Base-by-base conservation (phyloP, 306 rosid species). In the Urtica urens region DNA sequence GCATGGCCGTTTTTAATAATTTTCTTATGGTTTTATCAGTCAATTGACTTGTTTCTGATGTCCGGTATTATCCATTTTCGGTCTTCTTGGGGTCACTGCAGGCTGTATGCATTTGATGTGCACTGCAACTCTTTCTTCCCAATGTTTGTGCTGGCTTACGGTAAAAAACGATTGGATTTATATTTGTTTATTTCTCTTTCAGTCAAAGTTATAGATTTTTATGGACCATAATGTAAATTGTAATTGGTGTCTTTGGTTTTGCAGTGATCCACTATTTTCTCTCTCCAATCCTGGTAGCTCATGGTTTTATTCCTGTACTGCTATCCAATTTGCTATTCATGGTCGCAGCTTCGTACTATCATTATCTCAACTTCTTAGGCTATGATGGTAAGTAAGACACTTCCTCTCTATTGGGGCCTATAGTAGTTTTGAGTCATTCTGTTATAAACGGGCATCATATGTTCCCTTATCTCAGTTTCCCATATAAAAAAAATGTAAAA, bases 71-170 rank as follows among this genome's bases (percentile, higher is more conserved):
- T 26, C 25, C 10, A 57, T 51, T 27, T 14, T 41, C 48, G 45
- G 15, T 57, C 44, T 25, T 59, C 49, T 57, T 53, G 59, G 38
- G 65, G 25, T 75, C 10, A 45, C 33, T 70, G 82, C 51, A 92
- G 99, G 99, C 74, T 92, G 66, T 92, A 92, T 3, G 83, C 99
- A 29, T 92, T 92, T 78, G 99, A 92, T 69, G 99, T 92, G 74
- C 99, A 92, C 71, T 92, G 99, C 94, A 92, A 92, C 82, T 92
- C 99, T 69, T 92, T 92, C 87, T 85, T 92, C 77, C 99, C 99
- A 16, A 58, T 85, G 93, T 82, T 92, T 69, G 99, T 92, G 56
- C 53, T 85, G 76, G 79, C 75, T 43, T 85, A 85, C 37, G 99
- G 99, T 92, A 80, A 72, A n/a, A n/a, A n/a, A n/a, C n/a, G n/a